Conservation (phyloP, 768 basidiomycete genomes). For the Auricularia sp. region DNA sequence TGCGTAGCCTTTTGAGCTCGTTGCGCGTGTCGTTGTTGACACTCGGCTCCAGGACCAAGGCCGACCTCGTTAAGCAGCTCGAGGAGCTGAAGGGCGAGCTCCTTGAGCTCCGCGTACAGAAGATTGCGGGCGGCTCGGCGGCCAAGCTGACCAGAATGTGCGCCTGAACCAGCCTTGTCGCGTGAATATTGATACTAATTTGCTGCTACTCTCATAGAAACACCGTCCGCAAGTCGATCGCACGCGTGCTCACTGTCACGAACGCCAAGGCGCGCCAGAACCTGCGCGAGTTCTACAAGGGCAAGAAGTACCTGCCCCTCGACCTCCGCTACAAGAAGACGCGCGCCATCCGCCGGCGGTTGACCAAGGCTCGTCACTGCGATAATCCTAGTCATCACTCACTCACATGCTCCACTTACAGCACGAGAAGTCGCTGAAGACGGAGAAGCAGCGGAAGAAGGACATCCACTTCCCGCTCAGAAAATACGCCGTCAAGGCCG, state of each 20-base stretch:
- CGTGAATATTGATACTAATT: background rate
- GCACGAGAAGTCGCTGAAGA: conserved; percentile 80
- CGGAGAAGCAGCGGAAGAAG: conserved; percentile 90
- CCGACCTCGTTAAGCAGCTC: conserved; percentile 92
- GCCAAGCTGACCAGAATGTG: conserved; percentile 98
- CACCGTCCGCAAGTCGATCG: conserved; percentile 96
- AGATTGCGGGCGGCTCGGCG: conserved; percentile 91
- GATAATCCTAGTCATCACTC: background rate
- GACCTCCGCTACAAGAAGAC: conserved; percentile 98
- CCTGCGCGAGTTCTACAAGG: conserved; percentile 95
- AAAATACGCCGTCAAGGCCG: conserved; percentile 91
- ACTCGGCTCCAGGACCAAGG: conserved; percentile 63
- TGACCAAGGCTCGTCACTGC: conserved; percentile 62
- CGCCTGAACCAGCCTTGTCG: conserved; percentile 22
- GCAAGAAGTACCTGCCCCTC: conserved; percentile 91
- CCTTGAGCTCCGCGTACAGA: conserved; percentile 87
- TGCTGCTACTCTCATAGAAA: conserved; percentile 39
- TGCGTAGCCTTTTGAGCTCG: conserved; percentile 29
- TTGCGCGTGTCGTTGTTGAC: background rate
- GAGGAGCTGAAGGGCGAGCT: conserved; percentile 93
- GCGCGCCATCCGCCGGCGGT: conserved; percentile 89
- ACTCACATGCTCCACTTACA: conserved; percentile 20
- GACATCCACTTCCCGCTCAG: conserved; percentile 85
- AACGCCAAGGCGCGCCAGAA: conserved; percentile 97
- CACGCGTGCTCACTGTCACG: conserved; percentile 94